A percentile compares a stretch with the other conserved stretches of the same genome.
phyloP scores from a whole-genome alignment of 108 stramenopile species.

The Hondaea fermentalgiana region DNA sequence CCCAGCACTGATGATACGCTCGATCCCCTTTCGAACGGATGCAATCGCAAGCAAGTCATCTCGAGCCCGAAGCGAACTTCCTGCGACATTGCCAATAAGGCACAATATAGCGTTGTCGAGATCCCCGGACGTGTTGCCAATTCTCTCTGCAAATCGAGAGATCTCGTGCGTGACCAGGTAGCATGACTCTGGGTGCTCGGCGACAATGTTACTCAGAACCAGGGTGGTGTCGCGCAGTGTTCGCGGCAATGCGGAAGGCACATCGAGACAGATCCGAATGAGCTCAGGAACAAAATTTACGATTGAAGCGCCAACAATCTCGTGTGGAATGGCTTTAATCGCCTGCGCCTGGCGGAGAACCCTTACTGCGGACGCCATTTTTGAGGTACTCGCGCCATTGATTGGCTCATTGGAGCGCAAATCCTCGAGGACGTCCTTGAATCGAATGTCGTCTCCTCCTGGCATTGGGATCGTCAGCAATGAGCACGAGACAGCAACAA shows the following conservation, averaged over 20 bases:
- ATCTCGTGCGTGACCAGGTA: not conserved
- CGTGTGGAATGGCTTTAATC: not conserved
- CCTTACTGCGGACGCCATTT: too few species aligned
- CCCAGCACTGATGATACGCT: not conserved
- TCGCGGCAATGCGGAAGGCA: not conserved
- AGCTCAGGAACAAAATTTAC: not conserved
- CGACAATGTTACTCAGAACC: not conserved
- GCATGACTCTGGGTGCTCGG: not conserved
- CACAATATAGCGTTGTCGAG: not conserved
- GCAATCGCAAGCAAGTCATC: not conserved
- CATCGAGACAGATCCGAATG: not conserved
- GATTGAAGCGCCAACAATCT: not conserved
- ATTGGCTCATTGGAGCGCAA: too few species aligned
- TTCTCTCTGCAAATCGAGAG: not conserved
- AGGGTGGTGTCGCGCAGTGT: not conserved
- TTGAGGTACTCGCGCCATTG: too few species aligned
- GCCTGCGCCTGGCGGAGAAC: not conserved
- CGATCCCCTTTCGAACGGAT: not conserved
- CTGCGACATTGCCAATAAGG: not conserved
- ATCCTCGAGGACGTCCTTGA: too few species aligned
- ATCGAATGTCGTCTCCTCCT: too few species aligned
- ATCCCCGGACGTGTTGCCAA: not conserved
- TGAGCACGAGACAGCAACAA: too few species aligned
- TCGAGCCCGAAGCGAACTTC: not conserved
- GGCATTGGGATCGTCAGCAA: too few species aligned